Conservation (phyloP, 2,329 filamentous ascomycete genomes). For the Pseudonectria foliicola region DNA sequence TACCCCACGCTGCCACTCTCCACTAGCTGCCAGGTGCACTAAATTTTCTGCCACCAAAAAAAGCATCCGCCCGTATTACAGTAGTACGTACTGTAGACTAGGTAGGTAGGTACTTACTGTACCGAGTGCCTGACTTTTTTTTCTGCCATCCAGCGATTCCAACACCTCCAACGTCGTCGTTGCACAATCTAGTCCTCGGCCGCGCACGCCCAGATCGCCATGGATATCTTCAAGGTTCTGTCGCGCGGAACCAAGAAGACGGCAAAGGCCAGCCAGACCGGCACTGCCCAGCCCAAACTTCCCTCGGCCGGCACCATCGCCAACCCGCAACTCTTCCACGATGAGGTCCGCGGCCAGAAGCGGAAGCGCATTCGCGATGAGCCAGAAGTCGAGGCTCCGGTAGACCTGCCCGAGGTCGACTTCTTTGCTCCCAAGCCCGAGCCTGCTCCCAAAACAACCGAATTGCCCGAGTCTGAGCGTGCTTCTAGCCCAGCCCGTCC, state of each 20-base stretch:
- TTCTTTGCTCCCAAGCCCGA: constrained; percentile 50
- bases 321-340: constrained; percentile 65
- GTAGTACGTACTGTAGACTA: no score
- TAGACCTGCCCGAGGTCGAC: constrained; percentile 42
- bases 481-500: constrained; percentile 21
- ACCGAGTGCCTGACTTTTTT: no score
- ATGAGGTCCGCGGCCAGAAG: constrained; percentile 45
- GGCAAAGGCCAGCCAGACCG: constrained; percentile 26
- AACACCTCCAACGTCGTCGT: no score
- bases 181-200: no score
- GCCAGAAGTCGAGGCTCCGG: constrained; percentile 20
- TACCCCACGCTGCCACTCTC: no score
- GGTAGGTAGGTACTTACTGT: no score
- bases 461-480: constrained; percentile 16
- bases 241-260: constrained; percentile 61
- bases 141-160: no score
- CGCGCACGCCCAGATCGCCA: constrained; percentile 28
- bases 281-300: constrained; percentile 36
- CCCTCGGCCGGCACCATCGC: constrained; percentile 58
- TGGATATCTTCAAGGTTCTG: constrained; percentile 69
- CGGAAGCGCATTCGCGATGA: constrained; percentile 44
- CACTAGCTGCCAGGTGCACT: no score
- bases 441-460: constrained; percentile 24
- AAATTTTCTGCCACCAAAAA: no score
- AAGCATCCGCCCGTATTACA: no score